These are phyloP conservation scores for Colletotrichum godetiae DNA, from an alignment of 2,329 filamentous ascomycete species.

Conservation along the genomic window DNA sequence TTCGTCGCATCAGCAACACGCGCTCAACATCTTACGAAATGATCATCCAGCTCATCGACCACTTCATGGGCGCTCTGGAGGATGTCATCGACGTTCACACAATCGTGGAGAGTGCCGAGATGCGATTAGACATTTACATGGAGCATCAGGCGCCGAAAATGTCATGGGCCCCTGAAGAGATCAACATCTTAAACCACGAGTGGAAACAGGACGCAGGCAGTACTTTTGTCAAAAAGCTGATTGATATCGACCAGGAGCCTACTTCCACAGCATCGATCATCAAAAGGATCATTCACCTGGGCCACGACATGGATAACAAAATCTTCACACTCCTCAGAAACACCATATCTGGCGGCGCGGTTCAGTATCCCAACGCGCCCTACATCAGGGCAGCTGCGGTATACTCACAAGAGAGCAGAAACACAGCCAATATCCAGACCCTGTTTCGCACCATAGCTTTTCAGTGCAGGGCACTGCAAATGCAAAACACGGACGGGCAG, in stretches of 20 bases:
- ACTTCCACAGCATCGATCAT: conserved; percentile 67
- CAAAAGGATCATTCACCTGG: conserved; percentile 63
- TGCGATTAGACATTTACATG: conserved; percentile 50
- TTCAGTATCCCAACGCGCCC: conserved; percentile 59
- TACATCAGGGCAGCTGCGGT: conserved; percentile 68
- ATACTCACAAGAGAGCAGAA: conserved; percentile 60
- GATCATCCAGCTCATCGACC: conserved; percentile 62
- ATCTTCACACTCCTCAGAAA: conserved; percentile 65
- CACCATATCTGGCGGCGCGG: conserved; percentile 64
- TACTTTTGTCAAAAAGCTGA: conserved; percentile 74
- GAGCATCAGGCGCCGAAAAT: conserved; percentile 47
- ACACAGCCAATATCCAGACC: conserved; percentile 45
- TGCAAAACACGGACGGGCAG: conserved; percentile 61
- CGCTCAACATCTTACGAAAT: conserved; percentile 65
- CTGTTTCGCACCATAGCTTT: conserved; percentile 56
- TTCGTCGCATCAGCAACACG: conserved; percentile 58
- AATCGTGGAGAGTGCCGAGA: conserved; percentile 52
- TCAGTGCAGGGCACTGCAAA: conserved; percentile 58
- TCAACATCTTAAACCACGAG: conserved; percentile 56
- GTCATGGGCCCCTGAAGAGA: conserved; percentile 59
- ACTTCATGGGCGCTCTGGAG: conserved; percentile 57
- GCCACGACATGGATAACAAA: conserved; percentile 60
- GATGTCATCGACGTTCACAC: conserved; percentile 46
- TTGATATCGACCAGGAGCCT: conserved; percentile 70
- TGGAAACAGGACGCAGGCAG: conserved; percentile 53